These are phyloP conservation scores for Beauveria medogensis DNA, from an alignment of 2,329 filamentous ascomycete genomes.

Conservation along the genomic window DNA sequence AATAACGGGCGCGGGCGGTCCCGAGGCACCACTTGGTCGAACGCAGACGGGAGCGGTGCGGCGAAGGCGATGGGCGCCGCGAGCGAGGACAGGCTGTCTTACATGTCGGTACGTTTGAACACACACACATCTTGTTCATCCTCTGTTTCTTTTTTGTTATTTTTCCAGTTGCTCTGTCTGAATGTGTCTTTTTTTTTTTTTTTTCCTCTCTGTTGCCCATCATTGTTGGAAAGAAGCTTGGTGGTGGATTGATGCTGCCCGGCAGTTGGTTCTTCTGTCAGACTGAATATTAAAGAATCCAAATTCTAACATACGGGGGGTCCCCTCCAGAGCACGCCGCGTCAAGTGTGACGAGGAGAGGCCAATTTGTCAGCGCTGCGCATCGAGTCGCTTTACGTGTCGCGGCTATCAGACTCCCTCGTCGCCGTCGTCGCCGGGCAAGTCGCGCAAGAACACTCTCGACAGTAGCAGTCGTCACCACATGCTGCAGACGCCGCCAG, in stretches of 20 bases:
- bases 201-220: no score
- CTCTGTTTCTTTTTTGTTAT: no score
- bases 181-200: no score
- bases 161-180: no score
- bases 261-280: neutral
- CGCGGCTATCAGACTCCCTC: neutral
- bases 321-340: neutral
- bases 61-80: neutral
- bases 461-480: neutral
- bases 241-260: no score
- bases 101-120: neutral
- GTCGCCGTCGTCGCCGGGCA: neutral
- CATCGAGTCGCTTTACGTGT: neutral
- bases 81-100: neutral
- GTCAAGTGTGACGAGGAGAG: slow-evolving; percentile 2
- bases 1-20: neutral
- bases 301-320: neutral
- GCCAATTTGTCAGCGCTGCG: neutral
- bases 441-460: neutral
- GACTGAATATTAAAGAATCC: neutral
- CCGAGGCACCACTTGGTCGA: neutral
- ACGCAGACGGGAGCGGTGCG: neutral
- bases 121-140: no score
- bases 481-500: neutral
- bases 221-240: no score